Evolutionary conservation across 306 rosid genomes (phyloP), one percentile per base, ranked within the genome.

Genomic region (Bauhinia variegata): DNA sequence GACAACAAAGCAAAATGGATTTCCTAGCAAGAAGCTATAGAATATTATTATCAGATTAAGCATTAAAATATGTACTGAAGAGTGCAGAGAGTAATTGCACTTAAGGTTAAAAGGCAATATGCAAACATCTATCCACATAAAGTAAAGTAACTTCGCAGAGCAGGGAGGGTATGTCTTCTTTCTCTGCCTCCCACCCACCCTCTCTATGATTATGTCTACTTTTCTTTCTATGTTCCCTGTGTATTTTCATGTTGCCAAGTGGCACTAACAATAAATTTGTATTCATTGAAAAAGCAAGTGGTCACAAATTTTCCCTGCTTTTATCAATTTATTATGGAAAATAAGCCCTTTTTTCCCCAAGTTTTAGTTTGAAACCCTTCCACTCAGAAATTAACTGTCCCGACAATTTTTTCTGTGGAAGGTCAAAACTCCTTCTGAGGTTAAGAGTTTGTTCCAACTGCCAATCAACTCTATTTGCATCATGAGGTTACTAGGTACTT

Each of bases 1-100:
- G n/a, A n/a, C 11, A 56, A 42, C 23, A 42, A 37, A 39, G 41
- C 38, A 41, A 41, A 17, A 32, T 60, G n/a, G 4, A 18, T 58
- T 50, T 50, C 28, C 46, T 43, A 30, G 13, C 19, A 36, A 48
- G 11, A 63, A 12, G 28, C 28, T 2, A 2, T 23, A 23, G 28
- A 23, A 23, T 1, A 23, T 16, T 28, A 63, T 32, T 38, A 63
- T 31, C n/a, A 56, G 39, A 62, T 52, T 54, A 56, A 77, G 15
- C 32, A 58, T 15, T 8, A 15, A 42, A 39, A n/a, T 34, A 15
- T 61, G 14, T 42, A 47, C 5, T 28, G 39, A 5, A 63, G 16
- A 5, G 46, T 56, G n/a, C n/a, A 30, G 39, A 60, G 30, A 30
- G 34, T 23, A 1, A 42, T 54, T 47, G 42, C 44, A 33, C 18